Conservation (phyloP, 192 early-diverging fungal species). For the Powellomyces hirtus region DNA sequence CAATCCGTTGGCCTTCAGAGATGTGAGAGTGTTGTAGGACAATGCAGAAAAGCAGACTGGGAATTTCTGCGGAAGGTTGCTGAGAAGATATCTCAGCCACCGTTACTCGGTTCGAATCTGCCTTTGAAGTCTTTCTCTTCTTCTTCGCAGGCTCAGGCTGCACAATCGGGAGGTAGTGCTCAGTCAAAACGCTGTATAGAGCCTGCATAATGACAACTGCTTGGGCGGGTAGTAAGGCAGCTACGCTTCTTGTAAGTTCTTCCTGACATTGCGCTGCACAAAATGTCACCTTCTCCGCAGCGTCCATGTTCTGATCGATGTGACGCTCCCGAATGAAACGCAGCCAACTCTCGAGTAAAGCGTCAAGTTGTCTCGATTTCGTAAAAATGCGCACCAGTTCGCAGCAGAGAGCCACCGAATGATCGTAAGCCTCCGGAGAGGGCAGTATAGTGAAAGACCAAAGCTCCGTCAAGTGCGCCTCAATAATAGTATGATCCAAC, state of each 20-base stretch:
- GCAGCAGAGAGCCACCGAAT: constrained; percentile 1
- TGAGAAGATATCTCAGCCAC: no score
- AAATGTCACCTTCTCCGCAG: background rate
- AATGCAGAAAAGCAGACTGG: background rate
- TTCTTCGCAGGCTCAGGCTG: background rate
- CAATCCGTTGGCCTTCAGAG: constrained; percentile 18
- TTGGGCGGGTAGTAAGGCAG: constrained; percentile 20
- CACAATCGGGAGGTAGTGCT: constrained; percentile 1
- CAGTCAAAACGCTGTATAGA: background rate
- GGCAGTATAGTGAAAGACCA: constrained; percentile 11
- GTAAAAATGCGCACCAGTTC: constrained; percentile 18
- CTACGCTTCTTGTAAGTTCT: background rate
- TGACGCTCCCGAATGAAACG: background rate
- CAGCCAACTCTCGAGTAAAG: constrained; percentile 3
- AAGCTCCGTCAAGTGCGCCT: constrained; percentile 4
- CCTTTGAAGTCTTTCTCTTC: constrained; percentile 10
- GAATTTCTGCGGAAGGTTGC: constrained; percentile 2
- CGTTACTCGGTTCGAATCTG: background rate
- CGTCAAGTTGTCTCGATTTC: constrained; percentile 24
- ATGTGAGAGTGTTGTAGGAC: constrained; percentile 21
- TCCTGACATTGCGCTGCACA: constrained; percentile 1
- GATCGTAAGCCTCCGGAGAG: background rate
- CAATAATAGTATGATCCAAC: constrained; percentile 23
- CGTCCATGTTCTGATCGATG: background rate
- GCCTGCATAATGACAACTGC: constrained; percentile 4